These are phyloP conservation scores for Apium graveolens DNA, from an alignment of 129 eudicot species.

Conservation along the genomic window DNA sequence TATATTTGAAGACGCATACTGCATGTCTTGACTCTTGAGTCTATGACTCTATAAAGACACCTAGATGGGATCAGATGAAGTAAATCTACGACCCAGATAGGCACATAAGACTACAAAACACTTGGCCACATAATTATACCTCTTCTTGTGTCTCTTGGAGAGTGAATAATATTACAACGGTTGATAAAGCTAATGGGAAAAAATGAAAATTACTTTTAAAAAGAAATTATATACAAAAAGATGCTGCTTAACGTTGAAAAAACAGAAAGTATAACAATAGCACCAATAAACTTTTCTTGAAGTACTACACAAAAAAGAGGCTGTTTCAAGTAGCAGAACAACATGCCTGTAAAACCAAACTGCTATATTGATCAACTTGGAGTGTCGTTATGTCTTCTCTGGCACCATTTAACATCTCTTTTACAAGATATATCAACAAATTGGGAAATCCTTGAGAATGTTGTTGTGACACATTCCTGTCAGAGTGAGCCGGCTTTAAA, in stretches of 20 bases:
- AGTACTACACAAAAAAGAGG: background rate
- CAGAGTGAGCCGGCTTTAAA: slow-evolving; percentile 28
- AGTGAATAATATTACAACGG: background rate
- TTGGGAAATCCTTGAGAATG: slow-evolving; percentile 56
- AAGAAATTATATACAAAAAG: background rate
- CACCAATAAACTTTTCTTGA: background rate
- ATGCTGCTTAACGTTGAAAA: background rate
- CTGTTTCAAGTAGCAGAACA: slow-evolving; percentile 5
- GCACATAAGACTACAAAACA: background rate
- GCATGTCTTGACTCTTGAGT: background rate
- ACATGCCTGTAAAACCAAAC: slow-evolving; percentile 89
- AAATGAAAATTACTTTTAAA: background rate
- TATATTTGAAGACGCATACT: background rate
- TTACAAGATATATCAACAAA: slow-evolving; percentile 57
- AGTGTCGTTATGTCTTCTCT: slow-evolving; percentile 41
- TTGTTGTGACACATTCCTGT: slow-evolving; percentile 25
- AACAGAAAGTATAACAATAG: background rate
- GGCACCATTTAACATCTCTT: slow-evolving; percentile 58
- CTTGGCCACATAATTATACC: background rate
- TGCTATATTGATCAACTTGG: slow-evolving; percentile 73
- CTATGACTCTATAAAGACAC: background rate
- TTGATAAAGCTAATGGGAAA: background rate
- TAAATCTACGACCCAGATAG: background rate
- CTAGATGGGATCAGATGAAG: background rate
- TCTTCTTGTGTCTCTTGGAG: background rate